These are phyloP conservation scores for Ceratocystis ficicola DNA, from an alignment of 2,329 filamentous ascomycete species.

Conservation along the genomic window DNA sequence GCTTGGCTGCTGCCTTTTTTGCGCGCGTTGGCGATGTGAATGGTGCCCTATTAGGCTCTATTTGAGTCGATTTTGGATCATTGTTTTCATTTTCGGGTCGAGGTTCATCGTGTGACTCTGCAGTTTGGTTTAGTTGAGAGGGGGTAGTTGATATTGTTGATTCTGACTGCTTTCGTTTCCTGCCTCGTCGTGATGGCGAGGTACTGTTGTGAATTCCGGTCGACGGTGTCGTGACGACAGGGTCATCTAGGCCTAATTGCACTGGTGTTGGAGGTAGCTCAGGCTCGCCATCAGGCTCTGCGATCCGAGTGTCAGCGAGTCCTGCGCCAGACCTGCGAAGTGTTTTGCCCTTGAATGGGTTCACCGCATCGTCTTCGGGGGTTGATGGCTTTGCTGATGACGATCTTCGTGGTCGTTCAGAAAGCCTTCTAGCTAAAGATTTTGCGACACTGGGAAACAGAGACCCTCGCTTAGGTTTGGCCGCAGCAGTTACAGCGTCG, in stretches of 20 bases:
- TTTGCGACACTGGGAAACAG: slow-evolving; percentile 9
- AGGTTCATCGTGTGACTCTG: neutral
- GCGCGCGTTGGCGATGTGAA: slow-evolving; percentile 2
- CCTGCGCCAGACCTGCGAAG: slow-evolving; percentile 24
- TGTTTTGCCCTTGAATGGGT: slow-evolving; percentile 22
- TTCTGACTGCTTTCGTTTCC: slow-evolving; percentile 10
- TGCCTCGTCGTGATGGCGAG: slow-evolving; percentile 17
- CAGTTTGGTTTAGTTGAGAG: slow-evolving; percentile 33
- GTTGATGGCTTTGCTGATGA: neutral
- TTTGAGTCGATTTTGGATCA: neutral
- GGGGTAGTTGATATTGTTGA: slow-evolving; percentile 30
- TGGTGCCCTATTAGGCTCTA: neutral
- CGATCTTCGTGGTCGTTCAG: slow-evolving; percentile 6
- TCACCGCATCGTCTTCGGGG: slow-evolving; percentile 7
- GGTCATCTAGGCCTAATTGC: slow-evolving; percentile 38
- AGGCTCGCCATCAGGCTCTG: slow-evolving; percentile 29
- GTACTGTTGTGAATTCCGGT: slow-evolving; percentile 38
- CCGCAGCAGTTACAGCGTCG: neutral
- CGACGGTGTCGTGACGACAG: slow-evolving; percentile 43
- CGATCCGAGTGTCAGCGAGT: slow-evolving; percentile 13
- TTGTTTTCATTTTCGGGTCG: neutral
- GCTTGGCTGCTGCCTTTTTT: slow-evolving; percentile 12
- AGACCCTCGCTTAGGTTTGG: neutral
- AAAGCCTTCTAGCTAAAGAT: slow-evolving; percentile 4
- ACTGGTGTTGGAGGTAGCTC: slow-evolving; percentile 50